Conservation (phyloP, 441 rosid genomes). For the Brassica hybrid region DNA sequence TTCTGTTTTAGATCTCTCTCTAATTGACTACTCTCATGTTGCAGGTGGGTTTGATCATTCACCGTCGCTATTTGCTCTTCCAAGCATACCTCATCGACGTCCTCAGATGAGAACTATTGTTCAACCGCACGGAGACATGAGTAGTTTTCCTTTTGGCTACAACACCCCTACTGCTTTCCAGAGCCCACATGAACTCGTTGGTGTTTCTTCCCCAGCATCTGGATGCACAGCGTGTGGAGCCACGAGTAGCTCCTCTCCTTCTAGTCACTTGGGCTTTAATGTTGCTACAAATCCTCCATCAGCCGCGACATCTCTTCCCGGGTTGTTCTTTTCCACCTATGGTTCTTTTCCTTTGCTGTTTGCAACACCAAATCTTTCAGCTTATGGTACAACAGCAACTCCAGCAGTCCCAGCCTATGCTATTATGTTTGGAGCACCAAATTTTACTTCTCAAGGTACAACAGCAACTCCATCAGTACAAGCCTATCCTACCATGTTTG, state of each 20-base stretch:
- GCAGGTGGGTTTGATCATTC: slow-evolving; percentile 1
- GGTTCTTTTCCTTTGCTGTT: slow-evolving; percentile 24
- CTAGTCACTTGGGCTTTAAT: neutral
- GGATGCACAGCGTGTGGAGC: slow-evolving; percentile 38
- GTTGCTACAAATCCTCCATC: slow-evolving; percentile 9
- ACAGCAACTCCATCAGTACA: no score
- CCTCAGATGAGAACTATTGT: neutral
- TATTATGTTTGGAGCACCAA: neutral
- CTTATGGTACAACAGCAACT: neutral
- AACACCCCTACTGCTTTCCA: neutral
- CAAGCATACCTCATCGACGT: neutral
- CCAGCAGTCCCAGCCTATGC: slow-evolving; percentile 12
- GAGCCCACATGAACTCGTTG: slow-evolving; percentile 15
- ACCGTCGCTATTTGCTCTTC: slow-evolving; percentile 3
- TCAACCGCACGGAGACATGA: neutral
- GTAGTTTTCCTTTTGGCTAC: neutral
- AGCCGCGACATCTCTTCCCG: slow-evolving; percentile 15
- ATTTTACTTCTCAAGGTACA: neutral
- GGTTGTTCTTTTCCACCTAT: neutral
- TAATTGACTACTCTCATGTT: slow-evolving; percentile 19
- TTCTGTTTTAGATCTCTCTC: slow-evolving; percentile 16
- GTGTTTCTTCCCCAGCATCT: slow-evolving; percentile 13
- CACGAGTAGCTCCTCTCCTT: slow-evolving; percentile 26
- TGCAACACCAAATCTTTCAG: neutral
- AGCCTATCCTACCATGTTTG: slow-evolving; percentile 1